Base-by-base conservation (phyloP, 1,139 yeast genomes). In the Kazachstania sp. region DNA sequence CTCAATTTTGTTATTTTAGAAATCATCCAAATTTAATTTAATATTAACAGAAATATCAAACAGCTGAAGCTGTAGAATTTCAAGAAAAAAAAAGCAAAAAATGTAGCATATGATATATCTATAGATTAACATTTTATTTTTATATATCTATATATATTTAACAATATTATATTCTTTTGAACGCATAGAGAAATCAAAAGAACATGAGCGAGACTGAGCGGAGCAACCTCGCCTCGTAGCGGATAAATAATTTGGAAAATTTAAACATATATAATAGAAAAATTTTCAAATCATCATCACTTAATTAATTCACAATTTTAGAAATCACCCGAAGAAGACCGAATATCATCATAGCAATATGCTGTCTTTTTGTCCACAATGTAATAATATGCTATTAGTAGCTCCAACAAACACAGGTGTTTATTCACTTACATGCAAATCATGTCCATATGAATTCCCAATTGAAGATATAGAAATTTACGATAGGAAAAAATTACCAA, bases 391-490 rank as follows among this genome's bases (percentile, higher is more conserved):
- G 95, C 75, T 90, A 41, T 74, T 84, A 53, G 77, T 75, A 56
- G 51, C 74, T 4, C 65, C 67, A 26, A 66, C 71, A 3, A 73
- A 70, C 29, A 63, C 64, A 16, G 69, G 68, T 35, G 53, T 61
- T 16, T 64, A 70, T 52, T 61, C 69, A 23, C 53, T 92, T 59
- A 82, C 85, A 55, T 92, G 98, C 66, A 81, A 88, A 8, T 87
- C 97, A 1, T 92, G 98, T 64, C 97, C 97, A 0, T 92, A 92
- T 59, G 94, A 86, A 60, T 92, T 88, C 65, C 86, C 88, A 43
- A 86, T 92, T 46, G 75, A 75, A 41, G 95, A 92, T 12, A 73
- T 86, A 48, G 90, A 83, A 60, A 80, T 92, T 69, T 92, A 73
- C 66, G 97, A 90, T 64, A 74, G 97, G 50, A 87, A 85, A 63